Evolutionary conservation across 2,329 filamentous ascomycete species (phyloP), one percentile per base, ranked within the genome.

Genomic region (Venturia pyrina): DNA sequence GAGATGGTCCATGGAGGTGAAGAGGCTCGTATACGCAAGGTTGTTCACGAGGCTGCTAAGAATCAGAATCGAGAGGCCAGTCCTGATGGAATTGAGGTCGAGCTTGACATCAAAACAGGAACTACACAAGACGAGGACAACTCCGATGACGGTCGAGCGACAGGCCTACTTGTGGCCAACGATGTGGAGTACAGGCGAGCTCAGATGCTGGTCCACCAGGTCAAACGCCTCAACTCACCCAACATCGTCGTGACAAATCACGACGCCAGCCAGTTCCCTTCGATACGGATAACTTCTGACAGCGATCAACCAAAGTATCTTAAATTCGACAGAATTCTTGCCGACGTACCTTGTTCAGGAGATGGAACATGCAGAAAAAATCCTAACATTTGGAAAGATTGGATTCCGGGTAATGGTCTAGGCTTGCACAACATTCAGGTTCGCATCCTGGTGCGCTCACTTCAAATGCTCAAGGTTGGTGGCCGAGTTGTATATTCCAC

Each of bases 171-270:
- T 66, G 89, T 99, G 70, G 95, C 95, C 68, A 99, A 99, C 78
- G 95, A 99, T 73, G 87, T 90, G 71, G 95, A 99, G 76, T 97
- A 97, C 81, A 96, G 93, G 81, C 89, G 95, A 69, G 91, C 91
- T 66, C 95, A 98, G 78, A 95, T 99, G 90, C 80, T 99, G 75
- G 91, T 97, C 61, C 95, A 99, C 77, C 95, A 99, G 78, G 89
- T 98, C 72, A 99, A 99, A 83, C 89, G 95, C 68, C 83, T 99
- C 63, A 96, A 93, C 69, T 98, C 95, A 5, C 93, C 95, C 2
- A 99, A 99, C 75, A 82, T 99, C 70, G 89, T 99, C 69, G 93
- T 99, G 68, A 98, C 92, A 53, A 98, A 99, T 76, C 93, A 99
- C 79, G 95, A 99, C 76, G 95, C 95, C 53, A 97, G 93, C 5